Evolutionary conservation across 1,284 basidiomycete genomes (phyloP).

Genomic region (Pseudozyma hubeiensis): DNA sequence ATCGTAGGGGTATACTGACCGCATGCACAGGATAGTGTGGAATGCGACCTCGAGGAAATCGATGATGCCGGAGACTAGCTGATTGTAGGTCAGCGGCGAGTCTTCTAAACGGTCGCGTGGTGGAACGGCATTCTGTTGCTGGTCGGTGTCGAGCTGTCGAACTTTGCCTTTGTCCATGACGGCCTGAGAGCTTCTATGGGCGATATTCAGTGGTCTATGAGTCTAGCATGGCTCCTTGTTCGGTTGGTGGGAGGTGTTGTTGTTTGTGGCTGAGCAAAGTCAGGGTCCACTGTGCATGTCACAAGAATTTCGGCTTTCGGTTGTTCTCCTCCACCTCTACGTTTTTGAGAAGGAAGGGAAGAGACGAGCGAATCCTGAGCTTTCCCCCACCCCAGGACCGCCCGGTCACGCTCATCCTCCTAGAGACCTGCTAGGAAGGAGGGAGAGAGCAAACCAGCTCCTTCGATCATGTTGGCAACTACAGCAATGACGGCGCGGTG

Average conservation of each 20-base stretch:
- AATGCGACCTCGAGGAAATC: slow-evolving; percentile 82
- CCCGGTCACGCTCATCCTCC: too few species aligned
- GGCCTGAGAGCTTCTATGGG: background rate
- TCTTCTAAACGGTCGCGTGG: slow-evolving; percentile 36
- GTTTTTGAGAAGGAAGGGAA: slow-evolving; percentile 9
- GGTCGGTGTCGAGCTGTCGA: slow-evolving; percentile 23
- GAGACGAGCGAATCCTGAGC: too few species aligned
- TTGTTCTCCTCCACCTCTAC: background rate
- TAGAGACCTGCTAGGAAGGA: too few species aligned
- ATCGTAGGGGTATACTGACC: slow-evolving; percentile 87
- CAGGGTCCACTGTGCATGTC: slow-evolving; percentile 18
- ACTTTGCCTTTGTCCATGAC: slow-evolving; percentile 49
- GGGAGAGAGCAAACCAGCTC: background rate
- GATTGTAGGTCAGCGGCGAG: slow-evolving; percentile 51
- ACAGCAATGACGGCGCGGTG: background rate
- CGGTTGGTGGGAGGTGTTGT: background rate
- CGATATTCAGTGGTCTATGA: background rate
- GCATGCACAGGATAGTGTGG: slow-evolving; percentile 88
- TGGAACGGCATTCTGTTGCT: slow-evolving; percentile 5
- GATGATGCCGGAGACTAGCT: slow-evolving; percentile 44
- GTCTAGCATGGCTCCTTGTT: background rate
- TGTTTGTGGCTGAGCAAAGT: slow-evolving; percentile 11
- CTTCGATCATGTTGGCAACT: background rate
- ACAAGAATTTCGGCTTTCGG: slow-evolving; percentile 20
- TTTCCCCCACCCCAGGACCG: too few species aligned